A percentile compares a stretch with the other conserved stretches of the same genome.
Conservation (phyloP, 352 stramenopile species). For the Globisporangium parvum region DNA sequence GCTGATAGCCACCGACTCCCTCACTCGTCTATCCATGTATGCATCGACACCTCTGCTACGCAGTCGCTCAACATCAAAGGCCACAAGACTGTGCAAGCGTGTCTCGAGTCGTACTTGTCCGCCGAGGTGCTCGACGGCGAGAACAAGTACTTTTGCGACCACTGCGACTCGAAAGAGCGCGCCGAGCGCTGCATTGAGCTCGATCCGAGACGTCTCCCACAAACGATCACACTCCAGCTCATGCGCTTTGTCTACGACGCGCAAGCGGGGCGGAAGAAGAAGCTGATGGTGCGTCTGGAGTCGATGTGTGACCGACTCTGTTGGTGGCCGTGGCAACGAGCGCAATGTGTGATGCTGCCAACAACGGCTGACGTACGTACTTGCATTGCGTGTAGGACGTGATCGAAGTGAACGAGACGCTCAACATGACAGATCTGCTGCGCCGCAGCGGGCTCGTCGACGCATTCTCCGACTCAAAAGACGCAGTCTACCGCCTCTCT, state of each 20-base stretch:
- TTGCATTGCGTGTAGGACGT: slow-evolving; percentile 42
- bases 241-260: slow-evolving; percentile 86
- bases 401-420: slow-evolving; percentile 74
- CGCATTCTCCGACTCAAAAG: slow-evolving; percentile 26
- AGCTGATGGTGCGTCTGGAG: slow-evolving; percentile 57
- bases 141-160: slow-evolving; percentile 85
- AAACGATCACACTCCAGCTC: slow-evolving; percentile 74
- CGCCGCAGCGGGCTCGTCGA: slow-evolving; percentile 32
- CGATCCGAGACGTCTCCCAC: slow-evolving; percentile 41
- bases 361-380: neutral
- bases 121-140: slow-evolving; percentile 74
- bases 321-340: neutral
- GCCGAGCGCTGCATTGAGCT: slow-evolving; percentile 72
- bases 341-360: too few species aligned
- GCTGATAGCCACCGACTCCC: neutral
- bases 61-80: slow-evolving; percentile 85
- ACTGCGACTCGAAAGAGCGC: slow-evolving; percentile 69
- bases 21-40: neutral
- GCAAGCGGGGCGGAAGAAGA: slow-evolving; percentile 70
- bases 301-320: too few species aligned
- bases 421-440: slow-evolving; percentile 73
- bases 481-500: slow-evolving; percentile 63
- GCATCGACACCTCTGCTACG: too few species aligned
- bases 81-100: slow-evolving; percentile 64
- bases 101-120: slow-evolving; percentile 64